Base-by-base conservation (phyloP, 441 rosid genomes). In the Cnidoscolus chayamansa region DNA sequence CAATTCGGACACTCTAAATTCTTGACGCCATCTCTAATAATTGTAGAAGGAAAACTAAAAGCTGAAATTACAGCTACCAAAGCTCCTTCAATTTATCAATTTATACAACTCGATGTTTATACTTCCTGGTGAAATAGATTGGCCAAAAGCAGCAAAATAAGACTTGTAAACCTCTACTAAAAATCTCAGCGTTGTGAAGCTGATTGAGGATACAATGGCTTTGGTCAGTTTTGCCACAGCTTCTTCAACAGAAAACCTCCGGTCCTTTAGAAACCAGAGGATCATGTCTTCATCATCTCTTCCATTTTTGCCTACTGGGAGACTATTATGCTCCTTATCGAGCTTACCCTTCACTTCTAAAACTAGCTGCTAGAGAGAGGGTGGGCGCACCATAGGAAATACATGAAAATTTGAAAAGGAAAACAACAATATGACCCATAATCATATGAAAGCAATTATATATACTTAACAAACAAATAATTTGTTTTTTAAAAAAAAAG, bases 211-310 rank as follows among this genome's bases (percentile, higher is more conserved):
- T 92, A 92, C 97, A 64, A 88, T 92, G 76, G 97, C 90, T 81
- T 86, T 93, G 76, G 84, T 79, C 78, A 92, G 84, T 82, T 89
- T 92, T 7, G 81, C 45, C 56, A 86, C 68, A 0, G 98, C 88
- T 72, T 85, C 90, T 48, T 92, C 90, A 2, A 87, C 84, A 0
- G 88, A 88, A 79, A 86, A 93, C 59, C 76, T 89, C 68, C 93
- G 76, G 78, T 95, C 98, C 83, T 82, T 88, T 20, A 93, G 72
- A 78, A 88, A 95, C 99, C 99, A 87, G 2, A 90, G 84, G 63
- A 93, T 93, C 97, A 93, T 87, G 17, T 89, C 94, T 72, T 91
- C 97, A 83, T 95, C 99, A 74, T 93, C 94, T 85, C 98, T 84
- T 72, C 97, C 99, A 78, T 90, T 77, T 81, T 83, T 89, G 16